Evolutionary conservation across 2,329 filamentous ascomycete genomes (phyloP).

Genomic region (Colletotrichum navitas): DNA sequence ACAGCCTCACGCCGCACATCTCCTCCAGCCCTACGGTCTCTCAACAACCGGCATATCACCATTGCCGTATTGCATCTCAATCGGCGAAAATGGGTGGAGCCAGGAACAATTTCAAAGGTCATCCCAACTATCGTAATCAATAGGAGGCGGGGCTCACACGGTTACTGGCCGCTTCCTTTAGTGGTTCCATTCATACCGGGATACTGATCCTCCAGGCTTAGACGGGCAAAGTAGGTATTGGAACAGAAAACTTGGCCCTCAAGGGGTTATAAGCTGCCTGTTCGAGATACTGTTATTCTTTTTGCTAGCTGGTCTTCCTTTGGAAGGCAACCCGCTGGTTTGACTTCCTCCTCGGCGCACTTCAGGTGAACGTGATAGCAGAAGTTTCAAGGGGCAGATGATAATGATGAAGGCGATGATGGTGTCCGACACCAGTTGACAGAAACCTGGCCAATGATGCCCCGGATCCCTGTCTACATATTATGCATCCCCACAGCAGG

Average conservation of each 20-base stretch:
- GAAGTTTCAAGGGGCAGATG: background rate
- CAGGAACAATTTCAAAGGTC: background rate
- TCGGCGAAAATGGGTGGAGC: background rate
- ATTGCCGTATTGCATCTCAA: background rate
- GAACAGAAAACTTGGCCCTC: background rate
- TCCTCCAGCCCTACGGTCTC: background rate
- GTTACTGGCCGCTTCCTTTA: background rate
- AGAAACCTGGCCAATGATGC: background rate
- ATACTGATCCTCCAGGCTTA: background rate
- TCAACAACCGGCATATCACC: background rate
- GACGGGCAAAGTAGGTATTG: background rate
- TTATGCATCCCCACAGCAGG: background rate
- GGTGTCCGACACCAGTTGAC: background rate
- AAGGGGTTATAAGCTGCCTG: background rate
- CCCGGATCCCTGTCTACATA: background rate
- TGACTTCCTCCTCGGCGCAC: background rate
- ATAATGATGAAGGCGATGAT: background rate
- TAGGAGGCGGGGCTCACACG: background rate
- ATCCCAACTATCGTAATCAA: no score
- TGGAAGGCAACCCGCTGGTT: background rate
- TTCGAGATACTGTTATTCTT: background rate
- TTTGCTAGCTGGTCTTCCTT: background rate
- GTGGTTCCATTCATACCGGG: background rate
- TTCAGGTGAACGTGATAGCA: background rate
- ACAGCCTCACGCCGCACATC: background rate